Conservation (phyloP, 371 early-diverging fungal genomes). For the Vairimorpha necatrix region DNA sequence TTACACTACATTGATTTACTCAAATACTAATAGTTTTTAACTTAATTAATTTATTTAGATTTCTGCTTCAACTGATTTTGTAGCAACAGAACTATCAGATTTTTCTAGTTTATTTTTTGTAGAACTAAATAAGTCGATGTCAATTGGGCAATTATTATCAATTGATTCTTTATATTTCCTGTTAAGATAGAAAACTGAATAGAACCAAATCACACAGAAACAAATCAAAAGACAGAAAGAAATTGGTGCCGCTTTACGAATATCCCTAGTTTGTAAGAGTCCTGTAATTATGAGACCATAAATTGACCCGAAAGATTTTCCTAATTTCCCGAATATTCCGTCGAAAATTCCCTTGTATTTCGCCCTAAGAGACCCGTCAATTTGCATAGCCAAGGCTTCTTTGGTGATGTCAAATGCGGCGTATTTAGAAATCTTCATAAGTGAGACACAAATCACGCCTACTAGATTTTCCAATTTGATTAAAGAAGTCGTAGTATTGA, state of each 20-base stretch:
- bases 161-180: slow-evolving; percentile 37
- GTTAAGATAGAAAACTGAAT: slow-evolving; percentile 34
- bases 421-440: slow-evolving; percentile 63
- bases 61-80: not conserved
- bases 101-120: not conserved
- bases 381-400: slow-evolving; percentile 62
- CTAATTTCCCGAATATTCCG: slow-evolving; percentile 63
- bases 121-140: slow-evolving; percentile 22
- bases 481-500: not conserved
- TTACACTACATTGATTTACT: too few relatives aligned
- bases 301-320: slow-evolving; percentile 60
- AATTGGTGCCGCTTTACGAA: slow-evolving; percentile 27
- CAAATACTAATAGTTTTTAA: too few relatives aligned
- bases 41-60: not conserved
- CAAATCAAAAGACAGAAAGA: not conserved
- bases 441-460: slow-evolving; percentile 13
- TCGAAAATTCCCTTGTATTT: slow-evolving; percentile 62
- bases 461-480: slow-evolving; percentile 4
- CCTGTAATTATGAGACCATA: slow-evolving; percentile 27
- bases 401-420: slow-evolving; percentile 65
- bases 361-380: slow-evolving; percentile 53
- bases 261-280: slow-evolving; percentile 22
- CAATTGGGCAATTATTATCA: slow-evolving; percentile 22
- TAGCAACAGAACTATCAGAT: not conserved
- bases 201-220: slow-evolving; percentile 27